Evolutionary conservation across 805 yeast species (phyloP).

Genomic region (Barnettozyma vustinii): DNA sequence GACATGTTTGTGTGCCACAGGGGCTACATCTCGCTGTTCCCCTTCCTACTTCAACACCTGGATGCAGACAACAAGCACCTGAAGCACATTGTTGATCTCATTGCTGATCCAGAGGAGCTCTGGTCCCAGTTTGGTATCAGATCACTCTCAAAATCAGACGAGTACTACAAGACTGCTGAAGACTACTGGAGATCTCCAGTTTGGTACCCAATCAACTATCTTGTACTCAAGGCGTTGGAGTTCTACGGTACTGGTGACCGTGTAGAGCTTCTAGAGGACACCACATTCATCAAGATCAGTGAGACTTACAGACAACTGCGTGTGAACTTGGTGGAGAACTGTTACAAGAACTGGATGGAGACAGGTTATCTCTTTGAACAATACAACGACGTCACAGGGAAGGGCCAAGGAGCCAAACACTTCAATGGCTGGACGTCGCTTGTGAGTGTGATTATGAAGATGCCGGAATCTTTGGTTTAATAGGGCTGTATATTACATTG

Average conservation of each 20-base stretch:
- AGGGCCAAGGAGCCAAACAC: slow-evolving; percentile 76
- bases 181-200: slow-evolving; percentile 95
- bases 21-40: slow-evolving; percentile 85
- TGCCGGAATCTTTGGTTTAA: slow-evolving; percentile 47
- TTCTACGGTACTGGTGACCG: slow-evolving; percentile 40
- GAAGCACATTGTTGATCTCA: slow-evolving; percentile 44
- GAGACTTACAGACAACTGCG: slow-evolving; percentile 56
- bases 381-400: slow-evolving; percentile 73
- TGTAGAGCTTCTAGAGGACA: slow-evolving; percentile 24
- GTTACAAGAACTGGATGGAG: slow-evolving; percentile 58
- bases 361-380: slow-evolving; percentile 92
- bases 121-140: slow-evolving; percentile 80
- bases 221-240: slow-evolving; percentile 64
- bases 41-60: slow-evolving; percentile 70
- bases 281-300: slow-evolving; percentile 31
- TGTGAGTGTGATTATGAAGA: slow-evolving; percentile 72
- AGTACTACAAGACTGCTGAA: slow-evolving; percentile 68
- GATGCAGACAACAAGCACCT: slow-evolving; percentile 44
- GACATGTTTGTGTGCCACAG: slow-evolving; percentile 75
- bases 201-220: slow-evolving; percentile 89
- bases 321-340: slow-evolving; percentile 59
- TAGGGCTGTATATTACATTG: too few species aligned
- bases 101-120: slow-evolving; percentile 66
- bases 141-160: slow-evolving; percentile 66
- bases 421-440: slow-evolving; percentile 94